Conservation (phyloP, 139 green algal species). For the Chlorella sp. region DNA sequence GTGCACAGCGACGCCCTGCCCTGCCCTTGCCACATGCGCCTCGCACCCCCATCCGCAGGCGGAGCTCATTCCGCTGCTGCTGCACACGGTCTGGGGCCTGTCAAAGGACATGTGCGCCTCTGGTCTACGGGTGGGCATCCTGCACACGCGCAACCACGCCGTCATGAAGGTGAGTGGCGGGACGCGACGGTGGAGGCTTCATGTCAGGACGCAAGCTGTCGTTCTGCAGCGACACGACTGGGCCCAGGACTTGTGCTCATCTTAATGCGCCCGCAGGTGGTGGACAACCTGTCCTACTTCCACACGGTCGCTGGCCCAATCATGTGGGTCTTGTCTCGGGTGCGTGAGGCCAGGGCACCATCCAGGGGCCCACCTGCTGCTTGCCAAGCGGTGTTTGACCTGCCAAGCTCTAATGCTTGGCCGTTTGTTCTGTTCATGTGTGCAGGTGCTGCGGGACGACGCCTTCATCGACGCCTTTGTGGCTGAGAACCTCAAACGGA, state of each 20-base stretch:
- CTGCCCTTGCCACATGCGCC: neutral
- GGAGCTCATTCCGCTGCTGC: slow-evolving; percentile 1
- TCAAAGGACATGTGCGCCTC: slow-evolving; percentile 43
- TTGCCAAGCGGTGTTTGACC: no score
- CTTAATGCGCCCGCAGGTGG: slow-evolving; percentile 14
- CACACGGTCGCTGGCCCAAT: slow-evolving; percentile 4
- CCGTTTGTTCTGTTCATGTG: slow-evolving; percentile 3
- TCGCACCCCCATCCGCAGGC: neutral
- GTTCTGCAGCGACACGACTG: no score
- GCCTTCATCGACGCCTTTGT: slow-evolving; percentile 48
- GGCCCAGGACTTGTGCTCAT: no score
- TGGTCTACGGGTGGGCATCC: slow-evolving; percentile 56
- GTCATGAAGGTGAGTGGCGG: slow-evolving; percentile 24
- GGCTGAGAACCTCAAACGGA: slow-evolving; percentile 32
- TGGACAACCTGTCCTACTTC: slow-evolving; percentile 59
- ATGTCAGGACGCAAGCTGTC: no score
- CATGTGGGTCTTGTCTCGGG: slow-evolving; percentile 1
- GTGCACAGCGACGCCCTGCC: no score
- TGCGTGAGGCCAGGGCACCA: no score
- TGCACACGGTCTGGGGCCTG: slow-evolving; percentile 22
- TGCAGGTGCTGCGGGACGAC: slow-evolving; percentile 40
- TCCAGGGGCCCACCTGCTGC: no score
- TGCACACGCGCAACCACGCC: slow-evolving; percentile 49
- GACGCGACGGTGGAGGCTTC: no score
- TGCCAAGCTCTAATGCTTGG: no score